Conservation (phyloP, 2,329 filamentous ascomycete species). For the Cladorrhinum sp. region DNA sequence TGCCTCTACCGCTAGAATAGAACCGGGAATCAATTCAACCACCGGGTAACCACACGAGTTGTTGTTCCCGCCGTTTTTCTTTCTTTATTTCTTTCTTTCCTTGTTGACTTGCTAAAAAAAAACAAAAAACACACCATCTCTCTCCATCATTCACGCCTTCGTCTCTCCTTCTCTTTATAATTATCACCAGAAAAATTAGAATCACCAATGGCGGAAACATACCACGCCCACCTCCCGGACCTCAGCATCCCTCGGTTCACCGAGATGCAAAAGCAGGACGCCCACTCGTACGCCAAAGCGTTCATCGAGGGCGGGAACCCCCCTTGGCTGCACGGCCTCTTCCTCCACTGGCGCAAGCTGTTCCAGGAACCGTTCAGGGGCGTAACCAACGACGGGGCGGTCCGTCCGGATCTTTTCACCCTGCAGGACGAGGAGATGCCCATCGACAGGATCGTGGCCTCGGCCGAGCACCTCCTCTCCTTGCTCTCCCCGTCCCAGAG, state of each 20-base stretch:
- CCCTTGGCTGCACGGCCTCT: conserved; percentile 64
- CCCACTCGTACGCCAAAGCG: conserved; percentile 57
- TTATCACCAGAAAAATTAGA: too few relatives aligned
- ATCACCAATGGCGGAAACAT: conserved; percentile 33
- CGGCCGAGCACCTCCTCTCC: conserved; percentile 45
- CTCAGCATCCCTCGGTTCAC: conserved; percentile 59
- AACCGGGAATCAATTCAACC: conserved; percentile 20
- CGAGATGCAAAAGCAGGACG: conserved; percentile 59
- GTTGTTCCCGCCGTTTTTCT: background rate
- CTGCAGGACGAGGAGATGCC: conserved; percentile 63
- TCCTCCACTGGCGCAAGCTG: conserved; percentile 55
- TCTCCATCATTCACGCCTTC: too few relatives aligned
- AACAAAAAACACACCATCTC: too few relatives aligned
- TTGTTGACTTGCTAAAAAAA: background rate
- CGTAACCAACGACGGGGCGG: conserved; percentile 63
- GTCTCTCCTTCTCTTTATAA: background rate
- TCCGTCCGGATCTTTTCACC: conserved; percentile 53
- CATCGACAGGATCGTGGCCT: conserved; percentile 53
- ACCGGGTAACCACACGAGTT: conserved; percentile 11
- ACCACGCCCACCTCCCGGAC: conserved; percentile 61
- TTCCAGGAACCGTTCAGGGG: conserved; percentile 67
- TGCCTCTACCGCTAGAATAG: conserved; percentile 15
- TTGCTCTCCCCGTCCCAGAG: conserved; percentile 47
- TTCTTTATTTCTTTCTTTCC: background rate
- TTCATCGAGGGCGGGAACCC: conserved; percentile 59